Evolutionary conservation across 2,329 filamentous ascomycete genomes (phyloP).

Genomic region (Paecilomyces sp.): DNA sequence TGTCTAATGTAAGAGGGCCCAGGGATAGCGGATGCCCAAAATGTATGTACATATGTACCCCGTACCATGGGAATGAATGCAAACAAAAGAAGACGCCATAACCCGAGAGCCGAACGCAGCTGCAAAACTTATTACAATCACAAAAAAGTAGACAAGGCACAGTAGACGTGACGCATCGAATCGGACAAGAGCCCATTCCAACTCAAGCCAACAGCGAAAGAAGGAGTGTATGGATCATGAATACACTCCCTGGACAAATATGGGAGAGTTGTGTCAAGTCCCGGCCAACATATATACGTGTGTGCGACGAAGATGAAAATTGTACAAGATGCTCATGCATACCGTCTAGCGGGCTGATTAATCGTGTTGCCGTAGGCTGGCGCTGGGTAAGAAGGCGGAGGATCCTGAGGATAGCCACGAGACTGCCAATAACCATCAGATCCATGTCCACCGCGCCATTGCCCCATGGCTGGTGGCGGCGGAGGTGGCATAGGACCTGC

Average conservation of each 20-base stretch:
- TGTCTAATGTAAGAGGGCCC: not conserved
- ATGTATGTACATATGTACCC: not conserved
- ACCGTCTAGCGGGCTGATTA: not conserved
- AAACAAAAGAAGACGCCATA: not conserved
- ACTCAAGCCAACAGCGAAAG: not conserved
- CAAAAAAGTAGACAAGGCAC: not conserved
- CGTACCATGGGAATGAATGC: not conserved
- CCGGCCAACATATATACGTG: not conserved
- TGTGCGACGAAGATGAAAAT: not conserved
- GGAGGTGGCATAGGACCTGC: conserved; percentile 5
- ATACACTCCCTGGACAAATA: not conserved
- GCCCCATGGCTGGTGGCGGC: conserved; percentile 1
- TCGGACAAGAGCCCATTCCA: not conserved
- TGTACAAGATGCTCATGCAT: not conserved
- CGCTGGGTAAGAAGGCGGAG: conserved; percentile 2
- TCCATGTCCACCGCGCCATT: not conserved
- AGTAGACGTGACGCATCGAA: not conserved
- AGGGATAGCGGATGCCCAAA: not conserved
- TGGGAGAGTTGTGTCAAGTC: not conserved
- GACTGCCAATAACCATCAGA: not conserved
- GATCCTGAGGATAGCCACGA: not conserved
- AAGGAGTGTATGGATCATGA: not conserved
- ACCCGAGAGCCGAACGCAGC: not conserved
- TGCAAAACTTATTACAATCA: not conserved
- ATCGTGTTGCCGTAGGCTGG: not conserved